Base-by-base conservation (phyloP, 495 filamentous ascomycete species). In the Viridothelium virens region DNA sequence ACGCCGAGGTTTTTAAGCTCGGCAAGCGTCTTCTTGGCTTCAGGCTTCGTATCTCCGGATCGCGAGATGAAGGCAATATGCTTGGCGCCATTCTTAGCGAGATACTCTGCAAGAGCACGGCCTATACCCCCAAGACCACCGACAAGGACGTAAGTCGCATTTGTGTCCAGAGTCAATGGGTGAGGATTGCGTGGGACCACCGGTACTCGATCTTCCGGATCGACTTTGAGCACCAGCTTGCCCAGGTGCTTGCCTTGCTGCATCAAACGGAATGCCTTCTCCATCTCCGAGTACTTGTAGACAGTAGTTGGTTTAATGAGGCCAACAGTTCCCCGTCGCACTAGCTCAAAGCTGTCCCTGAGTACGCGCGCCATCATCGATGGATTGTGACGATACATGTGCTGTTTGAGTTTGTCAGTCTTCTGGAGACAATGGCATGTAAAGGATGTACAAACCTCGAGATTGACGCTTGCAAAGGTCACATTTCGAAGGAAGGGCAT, bases 161-260 rank as follows among this genome's bases (percentile, higher is more conserved):
- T 59, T 25, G 65, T n/a, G 56, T 59, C 53, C 18, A 59, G 31
- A 34, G 53, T 59, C 14, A 59, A 31, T 36, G 53, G 53, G 31
- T 59, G 53, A 59, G 53, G 53, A 36, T 59, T 59, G 53, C 53
- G 53, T 36, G 63, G 63, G 34, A 65, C 31, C 56, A 64, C 56
- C 31, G 34, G 31, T 10, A 70, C 69, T 14, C 62, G 33, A 56
- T 63, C 61, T 36, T 76, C 66, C 7, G 66, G 65, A 31, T 69
- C 66, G 0, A 77, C 75, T 31, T 78, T 73, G 14, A 89, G 73
- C 14, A 87, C 80, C 12, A 85, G 68, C 71, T 89, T 89, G 2
- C 87, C 86, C 16, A 79, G 71, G 5, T 81, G 72, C 46, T 79
- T 82, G 37, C 83, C 84, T 16, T 75, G 72, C 68, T 87, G 85